These are phyloP conservation scores for Colletotrichum paranaense DNA, from an alignment of 2,329 filamentous ascomycete species.

Conservation along the genomic window DNA sequence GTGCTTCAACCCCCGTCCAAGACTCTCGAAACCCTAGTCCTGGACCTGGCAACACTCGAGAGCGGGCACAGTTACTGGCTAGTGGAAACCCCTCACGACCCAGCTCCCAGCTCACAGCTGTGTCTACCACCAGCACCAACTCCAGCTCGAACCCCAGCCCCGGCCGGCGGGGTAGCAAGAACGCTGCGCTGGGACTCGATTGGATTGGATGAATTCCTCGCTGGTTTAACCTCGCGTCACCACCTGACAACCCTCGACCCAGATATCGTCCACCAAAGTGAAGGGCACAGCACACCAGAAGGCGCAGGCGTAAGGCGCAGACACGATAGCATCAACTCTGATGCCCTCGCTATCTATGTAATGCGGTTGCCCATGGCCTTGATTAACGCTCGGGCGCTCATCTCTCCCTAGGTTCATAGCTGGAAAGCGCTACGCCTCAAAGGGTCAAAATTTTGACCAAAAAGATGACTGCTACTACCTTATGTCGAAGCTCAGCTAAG, in stretches of 20 bases:
- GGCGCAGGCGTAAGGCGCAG: neutral
- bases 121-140: neutral
- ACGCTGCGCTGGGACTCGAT: conserved; percentile 9
- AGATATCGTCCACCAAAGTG: neutral
- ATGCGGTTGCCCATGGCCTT: neutral
- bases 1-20: neutral
- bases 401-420: neutral
- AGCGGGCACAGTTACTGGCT: neutral
- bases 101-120: neutral
- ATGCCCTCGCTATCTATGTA: neutral
- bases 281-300: neutral
- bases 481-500: neutral
- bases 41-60: neutral
- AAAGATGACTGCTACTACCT: neutral
- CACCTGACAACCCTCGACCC: neutral
- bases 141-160: neutral
- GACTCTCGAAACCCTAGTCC: neutral
- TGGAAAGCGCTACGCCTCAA: neutral
- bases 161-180: neutral
- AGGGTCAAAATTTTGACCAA: neutral
- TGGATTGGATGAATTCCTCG: conserved; percentile 6
- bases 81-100: neutral
- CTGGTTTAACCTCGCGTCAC: neutral
- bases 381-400: neutral
- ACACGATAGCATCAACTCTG: neutral